Conservation (phyloP, 2,329 filamentous ascomycete species). For the Chaetomium olivaceum region DNA sequence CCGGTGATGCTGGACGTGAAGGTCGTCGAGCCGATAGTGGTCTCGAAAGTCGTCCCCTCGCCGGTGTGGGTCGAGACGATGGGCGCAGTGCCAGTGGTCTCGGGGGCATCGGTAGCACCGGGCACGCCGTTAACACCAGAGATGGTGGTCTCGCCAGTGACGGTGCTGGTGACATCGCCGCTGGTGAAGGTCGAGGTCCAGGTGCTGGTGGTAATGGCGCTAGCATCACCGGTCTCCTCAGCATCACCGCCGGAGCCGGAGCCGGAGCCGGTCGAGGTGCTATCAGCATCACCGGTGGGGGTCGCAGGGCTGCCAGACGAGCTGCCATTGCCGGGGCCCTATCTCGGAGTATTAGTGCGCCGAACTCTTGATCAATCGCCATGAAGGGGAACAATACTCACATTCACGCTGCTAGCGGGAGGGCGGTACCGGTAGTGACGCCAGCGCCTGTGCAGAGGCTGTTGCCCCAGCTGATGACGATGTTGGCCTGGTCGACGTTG, state of each 20-base stretch:
- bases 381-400: slow-evolving; percentile 9
- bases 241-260: slow-evolving; percentile 11
- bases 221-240: slow-evolving; percentile 11
- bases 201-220: slow-evolving; percentile 41
- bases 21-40: slow-evolving; percentile 33
- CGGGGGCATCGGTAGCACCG: slow-evolving; percentile 27
- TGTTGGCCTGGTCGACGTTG: slow-evolving; percentile 37
- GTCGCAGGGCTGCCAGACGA: slow-evolving; percentile 1
- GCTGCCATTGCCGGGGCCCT: neutral
- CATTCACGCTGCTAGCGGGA: slow-evolving; percentile 13
- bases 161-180: slow-evolving; percentile 39
- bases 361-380: neutral
- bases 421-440: slow-evolving; percentile 35
- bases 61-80: slow-evolving; percentile 27
- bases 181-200: slow-evolving; percentile 41
- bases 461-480: slow-evolving; percentile 44
- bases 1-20: slow-evolving; percentile 29
- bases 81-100: slow-evolving; percentile 24
- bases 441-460: slow-evolving; percentile 43
- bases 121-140: slow-evolving; percentile 31
- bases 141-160: slow-evolving; percentile 43
- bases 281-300: slow-evolving; percentile 21
- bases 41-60: slow-evolving; percentile 28
- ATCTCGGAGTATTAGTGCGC: neutral
- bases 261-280: slow-evolving; percentile 23